These are phyloP conservation scores for Letharia lupina DNA, from an alignment of 495 filamentous ascomycete genomes.

Conservation along the genomic window DNA sequence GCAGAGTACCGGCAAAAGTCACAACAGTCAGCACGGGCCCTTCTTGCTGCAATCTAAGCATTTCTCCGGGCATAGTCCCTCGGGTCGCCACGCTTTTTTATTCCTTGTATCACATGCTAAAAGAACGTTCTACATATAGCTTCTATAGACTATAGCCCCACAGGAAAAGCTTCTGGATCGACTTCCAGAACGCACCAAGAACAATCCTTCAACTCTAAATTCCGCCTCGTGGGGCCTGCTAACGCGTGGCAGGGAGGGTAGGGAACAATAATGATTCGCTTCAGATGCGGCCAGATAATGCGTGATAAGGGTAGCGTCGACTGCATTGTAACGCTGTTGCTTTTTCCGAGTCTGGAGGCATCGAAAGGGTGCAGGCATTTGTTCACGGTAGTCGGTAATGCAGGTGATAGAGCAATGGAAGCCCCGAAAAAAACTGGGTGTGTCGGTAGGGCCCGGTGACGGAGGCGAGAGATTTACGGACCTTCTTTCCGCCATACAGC, in stretches of 20 bases:
- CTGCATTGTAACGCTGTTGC: not conserved
- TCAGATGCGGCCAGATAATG: constrained; percentile 14
- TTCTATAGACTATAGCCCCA: not conserved
- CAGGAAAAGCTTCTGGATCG: not conserved
- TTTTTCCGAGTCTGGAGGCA: not conserved
- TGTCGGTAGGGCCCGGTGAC: not conserved
- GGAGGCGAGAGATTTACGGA: too few species aligned
- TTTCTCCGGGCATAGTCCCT: not conserved
- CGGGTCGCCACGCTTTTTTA: not conserved
- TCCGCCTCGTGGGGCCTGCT: not conserved
- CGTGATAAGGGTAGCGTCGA: constrained; percentile 5
- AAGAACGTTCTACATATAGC: not conserved
- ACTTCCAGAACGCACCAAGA: constrained; percentile 1
- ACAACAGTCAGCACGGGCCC: not conserved
- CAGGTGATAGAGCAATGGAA: not conserved
- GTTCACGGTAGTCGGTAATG: constrained; percentile 4
- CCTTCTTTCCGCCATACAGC: too few species aligned
- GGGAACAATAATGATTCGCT: not conserved
- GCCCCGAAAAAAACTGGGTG: not conserved
- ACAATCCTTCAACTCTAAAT: not conserved
- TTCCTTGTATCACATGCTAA: not conserved
- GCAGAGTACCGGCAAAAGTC: not conserved
- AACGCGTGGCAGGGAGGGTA: not conserved
- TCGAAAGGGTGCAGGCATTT: not conserved
- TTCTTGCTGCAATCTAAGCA: not conserved